A percentile compares a stretch with the other conserved stretches of the same genome.
Evolutionary conservation across 179 eudicot genomes (phyloP).

Genomic region (Carnegiea gigantea): DNA sequence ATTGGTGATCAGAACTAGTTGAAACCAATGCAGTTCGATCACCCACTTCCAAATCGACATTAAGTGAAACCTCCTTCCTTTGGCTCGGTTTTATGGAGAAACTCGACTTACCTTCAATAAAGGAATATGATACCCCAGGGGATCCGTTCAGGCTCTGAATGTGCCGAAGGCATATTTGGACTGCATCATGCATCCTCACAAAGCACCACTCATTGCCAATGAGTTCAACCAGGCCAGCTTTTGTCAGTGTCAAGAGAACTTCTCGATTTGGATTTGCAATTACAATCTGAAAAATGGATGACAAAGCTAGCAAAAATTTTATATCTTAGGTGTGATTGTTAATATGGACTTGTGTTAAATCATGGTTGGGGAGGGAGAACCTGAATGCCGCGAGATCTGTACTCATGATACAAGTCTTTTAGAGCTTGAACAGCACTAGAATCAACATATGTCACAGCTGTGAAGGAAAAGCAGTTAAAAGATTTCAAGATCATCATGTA

Average conservation of each 20-base stretch:
- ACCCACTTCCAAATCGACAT: constrained; percentile 64
- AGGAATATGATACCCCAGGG: constrained; percentile 34
- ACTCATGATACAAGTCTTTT: constrained; percentile 78
- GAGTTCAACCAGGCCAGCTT: constrained; percentile 68
- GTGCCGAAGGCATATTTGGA: constrained; percentile 84
- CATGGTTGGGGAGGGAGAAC: constrained; percentile 28
- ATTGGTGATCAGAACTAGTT: constrained; percentile 35
- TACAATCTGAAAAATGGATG: constrained; percentile 54
- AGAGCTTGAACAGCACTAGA: constrained; percentile 87
- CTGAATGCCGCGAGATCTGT: constrained; percentile 85
- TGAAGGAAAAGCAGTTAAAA: constrained; percentile 8
- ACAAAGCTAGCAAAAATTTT: not conserved
- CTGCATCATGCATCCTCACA: constrained; percentile 95
- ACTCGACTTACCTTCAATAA: constrained; percentile 36
- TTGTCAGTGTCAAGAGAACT: constrained; percentile 68
- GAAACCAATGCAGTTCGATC: constrained; percentile 26
- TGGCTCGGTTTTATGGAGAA: constrained; percentile 45
- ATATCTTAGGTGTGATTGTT: not conserved
- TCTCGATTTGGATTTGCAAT: constrained; percentile 86
- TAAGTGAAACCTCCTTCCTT: constrained; percentile 45
- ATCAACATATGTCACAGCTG: constrained; percentile 94
- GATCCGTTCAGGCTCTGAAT: constrained; percentile 51
- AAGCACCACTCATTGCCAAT: constrained; percentile 96
- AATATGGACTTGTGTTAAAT: not conserved
- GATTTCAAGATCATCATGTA: too few species aligned